Conservation (phyloP, 257 asterid genomes). For the Nemophila menziesii region DNA sequence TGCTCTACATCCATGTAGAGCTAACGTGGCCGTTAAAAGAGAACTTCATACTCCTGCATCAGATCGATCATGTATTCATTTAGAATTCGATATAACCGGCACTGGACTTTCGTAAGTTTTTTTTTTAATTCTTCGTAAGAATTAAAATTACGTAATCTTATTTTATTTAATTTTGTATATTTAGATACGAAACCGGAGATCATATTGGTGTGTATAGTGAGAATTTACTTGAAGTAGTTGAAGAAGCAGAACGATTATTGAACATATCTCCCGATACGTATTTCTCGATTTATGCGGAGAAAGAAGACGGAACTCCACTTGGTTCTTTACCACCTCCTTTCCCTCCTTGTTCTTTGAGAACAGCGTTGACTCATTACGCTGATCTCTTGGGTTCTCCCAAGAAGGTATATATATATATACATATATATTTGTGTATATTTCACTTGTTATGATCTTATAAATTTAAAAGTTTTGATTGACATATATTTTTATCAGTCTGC, state of each 20-base stretch:
- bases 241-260: constrained; percentile 77
- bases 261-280: constrained; percentile 64
- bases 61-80: constrained; percentile 94
- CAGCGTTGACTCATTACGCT: constrained; percentile 76
- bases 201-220: constrained; percentile 97
- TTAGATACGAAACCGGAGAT: constrained; percentile 95
- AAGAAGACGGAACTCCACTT: constrained; percentile 73
- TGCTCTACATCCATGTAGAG: constrained; percentile 93
- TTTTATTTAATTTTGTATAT: too few species aligned
- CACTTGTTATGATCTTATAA: not conserved
- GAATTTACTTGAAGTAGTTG: constrained; percentile 68
- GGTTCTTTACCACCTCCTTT: constrained; percentile 68
- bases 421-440: too few species aligned
- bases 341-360: constrained; percentile 87
- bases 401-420: constrained; percentile 48
- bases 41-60: constrained; percentile 92
- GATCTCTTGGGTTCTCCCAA: constrained; percentile 86
- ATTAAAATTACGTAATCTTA: not conserved
- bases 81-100: constrained; percentile 93
- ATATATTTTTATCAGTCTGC: constrained; percentile 42
- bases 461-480: not conserved
- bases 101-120: constrained; percentile 65
- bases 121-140: constrained; percentile 1
- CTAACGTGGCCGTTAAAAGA: constrained; percentile 68
- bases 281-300: constrained; percentile 71